phyloP scores from a whole-genome alignment of 345 rosid genomes.

The Iberis pinnata region DNA sequence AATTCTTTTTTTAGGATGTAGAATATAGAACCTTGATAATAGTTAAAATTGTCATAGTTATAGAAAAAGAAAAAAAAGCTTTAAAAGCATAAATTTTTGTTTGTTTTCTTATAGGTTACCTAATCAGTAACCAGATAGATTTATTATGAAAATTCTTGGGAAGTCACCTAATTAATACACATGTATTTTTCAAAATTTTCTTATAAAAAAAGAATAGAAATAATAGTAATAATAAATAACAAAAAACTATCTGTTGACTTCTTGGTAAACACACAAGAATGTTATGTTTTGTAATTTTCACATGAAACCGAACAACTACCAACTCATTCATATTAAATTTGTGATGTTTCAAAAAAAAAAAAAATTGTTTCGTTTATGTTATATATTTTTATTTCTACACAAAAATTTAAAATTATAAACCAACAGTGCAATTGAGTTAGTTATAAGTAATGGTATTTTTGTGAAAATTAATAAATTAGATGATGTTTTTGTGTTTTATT shows the following conservation, averaged over 20 bases:
- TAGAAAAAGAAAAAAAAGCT: not conserved
- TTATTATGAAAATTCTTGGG: slow-evolving; percentile 19
- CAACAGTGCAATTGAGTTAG: no score
- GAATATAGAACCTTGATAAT: no score
- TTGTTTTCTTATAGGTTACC: slow-evolving; percentile 26
- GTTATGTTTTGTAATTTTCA: slow-evolving; percentile 10
- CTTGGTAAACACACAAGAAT: slow-evolving; percentile 22
- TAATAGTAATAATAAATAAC: slow-evolving; percentile 6
- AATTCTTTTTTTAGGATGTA: no score
- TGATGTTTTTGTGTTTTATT: no score
- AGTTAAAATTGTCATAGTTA: not conserved
- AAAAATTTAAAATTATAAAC: no score
- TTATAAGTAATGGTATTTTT: no score
- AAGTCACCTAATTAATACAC: slow-evolving; percentile 13
- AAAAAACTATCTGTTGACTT: slow-evolving; percentile 10
- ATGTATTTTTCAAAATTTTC: not conserved
- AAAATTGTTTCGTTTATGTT: no score
- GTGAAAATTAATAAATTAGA: no score
- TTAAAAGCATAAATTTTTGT: not conserved
- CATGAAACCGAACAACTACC: slow-evolving; percentile 21
- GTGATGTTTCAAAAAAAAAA: no score
- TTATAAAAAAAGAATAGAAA: not conserved
- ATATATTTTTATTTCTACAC: no score
- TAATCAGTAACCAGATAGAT: slow-evolving; percentile 21
- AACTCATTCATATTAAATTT: slow-evolving; percentile 12